Conservation (phyloP, 2,329 filamentous ascomycete species). For the Fusarium brachygibbosum region DNA sequence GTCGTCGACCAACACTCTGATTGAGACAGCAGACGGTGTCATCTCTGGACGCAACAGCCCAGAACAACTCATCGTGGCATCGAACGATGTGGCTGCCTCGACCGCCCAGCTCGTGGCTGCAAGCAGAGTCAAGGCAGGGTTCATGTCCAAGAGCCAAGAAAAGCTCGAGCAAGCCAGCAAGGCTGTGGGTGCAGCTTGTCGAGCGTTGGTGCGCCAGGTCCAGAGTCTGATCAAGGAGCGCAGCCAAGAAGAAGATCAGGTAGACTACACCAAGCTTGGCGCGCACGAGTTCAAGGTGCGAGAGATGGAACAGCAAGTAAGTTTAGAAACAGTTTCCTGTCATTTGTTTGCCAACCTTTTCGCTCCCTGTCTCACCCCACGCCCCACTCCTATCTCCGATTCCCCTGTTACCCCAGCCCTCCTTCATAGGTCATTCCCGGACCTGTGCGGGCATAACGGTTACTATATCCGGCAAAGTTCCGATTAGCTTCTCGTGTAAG, state of each 20-base stretch:
- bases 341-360: constrained; percentile 31
- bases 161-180: constrained; percentile 90
- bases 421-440: constrained; percentile 26
- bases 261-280: constrained; percentile 90
- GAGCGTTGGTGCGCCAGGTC: constrained; percentile 89
- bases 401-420: constrained; percentile 2
- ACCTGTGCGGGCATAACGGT: constrained; percentile 37
- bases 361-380: neutral
- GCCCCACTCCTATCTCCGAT: constrained; percentile 15
- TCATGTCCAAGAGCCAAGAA: constrained; percentile 98
- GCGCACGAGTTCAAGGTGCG: constrained; percentile 98
- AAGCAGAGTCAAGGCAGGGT: constrained; percentile 94
- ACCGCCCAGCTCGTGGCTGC: constrained; percentile 97
- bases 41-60: constrained; percentile 92
- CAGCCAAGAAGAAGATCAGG: constrained; percentile 82
- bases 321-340: constrained; percentile 35
- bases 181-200: constrained; percentile 90
- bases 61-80: constrained; percentile 97
- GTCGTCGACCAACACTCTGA: constrained; percentile 91
- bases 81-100: constrained; percentile 95
- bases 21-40: constrained; percentile 97
- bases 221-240: constrained; percentile 93
- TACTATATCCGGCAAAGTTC: constrained; percentile 36
- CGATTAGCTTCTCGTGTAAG: constrained; percentile 9
- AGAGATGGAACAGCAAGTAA: constrained; percentile 99